Evolutionary conservation across 257 asterid species (phyloP), one percentile per base, ranked within the genome.

Genomic region (Forsythia suspensa): DNA sequence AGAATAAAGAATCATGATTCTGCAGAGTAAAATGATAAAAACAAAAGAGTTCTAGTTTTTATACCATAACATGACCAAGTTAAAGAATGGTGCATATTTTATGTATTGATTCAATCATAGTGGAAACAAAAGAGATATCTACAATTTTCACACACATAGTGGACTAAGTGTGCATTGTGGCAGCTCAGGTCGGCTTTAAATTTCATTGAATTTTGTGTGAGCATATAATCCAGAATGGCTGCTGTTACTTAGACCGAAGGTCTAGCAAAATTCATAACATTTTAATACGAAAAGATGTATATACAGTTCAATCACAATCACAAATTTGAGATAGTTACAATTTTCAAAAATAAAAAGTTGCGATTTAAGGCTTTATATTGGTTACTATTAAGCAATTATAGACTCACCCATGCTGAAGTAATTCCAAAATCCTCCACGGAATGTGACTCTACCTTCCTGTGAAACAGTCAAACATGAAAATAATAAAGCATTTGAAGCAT

Each of bases 361-460:
- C 13, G 9, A 63, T 21, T 8, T 29, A 29, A 29, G 16, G 39
- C 7, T 61, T 63, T 63, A 21, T 63, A 6, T 10, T 24, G 38
- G 8, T 29, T 63, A 63, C 15, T 46, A 44, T 38, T 46, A 51
- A 57, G 39, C 77, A 57, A 80, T 68, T 72, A 57, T 20, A 70
- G 20, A 81, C 86, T 76, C 80, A 87, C 91, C 91, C 89, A 87
- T 85, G 84, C 91, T 87, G 78, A 87, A 87, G 85, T 87, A 85
- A 83, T 87, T 87, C 91, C 91, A 87, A 77, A 87, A 87, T 41
- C 91, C 91, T 74, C 91, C 91, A 76, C 81, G 89, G 75, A 83
- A 87, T 79, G 91, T 81, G 57, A 71, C 85, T 74, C 65, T 72
- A 12, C 91, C 89, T 80, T 81, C 89, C 89, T 87, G 89, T 40